A percentile compares a stretch with the other conserved stretches of the same genome.
Evolutionary conservation across 352 stramenopile species (phyloP).

Genomic region (Saprolegnia diclina): DNA sequence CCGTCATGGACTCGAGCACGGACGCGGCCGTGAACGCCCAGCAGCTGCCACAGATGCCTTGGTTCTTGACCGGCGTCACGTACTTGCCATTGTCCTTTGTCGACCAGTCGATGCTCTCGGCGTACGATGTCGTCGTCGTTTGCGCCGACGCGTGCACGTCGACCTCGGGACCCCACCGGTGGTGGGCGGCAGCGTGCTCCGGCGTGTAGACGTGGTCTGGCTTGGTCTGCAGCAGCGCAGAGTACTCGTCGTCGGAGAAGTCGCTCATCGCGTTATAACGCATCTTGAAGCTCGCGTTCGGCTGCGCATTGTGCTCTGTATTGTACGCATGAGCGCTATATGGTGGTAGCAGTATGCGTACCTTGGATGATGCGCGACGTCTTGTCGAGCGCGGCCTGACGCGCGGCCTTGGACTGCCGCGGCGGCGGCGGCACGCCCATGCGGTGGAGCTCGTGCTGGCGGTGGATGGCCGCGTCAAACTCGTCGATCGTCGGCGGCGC

Average conservation of each 20-base stretch:
- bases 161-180: not conserved
- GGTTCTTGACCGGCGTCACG: conserved; percentile 89
- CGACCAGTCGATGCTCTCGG: conserved; percentile 49
- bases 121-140: not conserved
- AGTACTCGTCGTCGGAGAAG: conserved; percentile 23
- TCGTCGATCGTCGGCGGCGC: conserved; percentile 14
- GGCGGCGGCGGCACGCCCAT: not conserved
- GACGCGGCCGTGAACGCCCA: conserved; percentile 89
- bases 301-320: conserved; percentile 25
- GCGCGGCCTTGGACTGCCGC: not conserved
- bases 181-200: not conserved
- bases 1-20: conserved; percentile 64
- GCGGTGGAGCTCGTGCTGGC: conserved; percentile 2
- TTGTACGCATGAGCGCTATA: not conserved
- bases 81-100: conserved; percentile 68
- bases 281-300: conserved; percentile 17
- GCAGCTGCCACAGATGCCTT: conserved; percentile 89
- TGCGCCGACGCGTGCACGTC: not conserved
- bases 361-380: conserved; percentile 3
- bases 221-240: not conserved
- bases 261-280: conserved; percentile 25
- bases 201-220: conserved; percentile 10
- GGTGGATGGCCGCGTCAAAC: conserved; percentile 11
- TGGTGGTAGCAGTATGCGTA: not conserved
- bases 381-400: conserved; percentile 17